Evolutionary conservation across 768 basidiomycete genomes (phyloP), one percentile per base, ranked within the genome.

Genomic region (Lentinula guzmanii): DNA sequence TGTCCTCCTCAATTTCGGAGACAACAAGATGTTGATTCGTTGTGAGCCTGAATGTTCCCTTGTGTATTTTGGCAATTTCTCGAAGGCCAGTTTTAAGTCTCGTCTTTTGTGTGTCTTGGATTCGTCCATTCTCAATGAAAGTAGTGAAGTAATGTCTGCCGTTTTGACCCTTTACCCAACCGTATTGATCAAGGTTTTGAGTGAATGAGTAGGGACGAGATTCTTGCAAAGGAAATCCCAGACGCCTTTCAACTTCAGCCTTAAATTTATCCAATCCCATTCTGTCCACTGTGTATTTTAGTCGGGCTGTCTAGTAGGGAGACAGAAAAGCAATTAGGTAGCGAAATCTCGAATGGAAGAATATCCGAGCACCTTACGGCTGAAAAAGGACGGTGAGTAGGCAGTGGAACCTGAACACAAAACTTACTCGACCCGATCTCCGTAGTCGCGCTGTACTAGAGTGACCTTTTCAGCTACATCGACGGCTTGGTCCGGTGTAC

Each of bases 201-300:
- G 92, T 86, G 72, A 99, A 98, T 35, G 80, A 74, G 79, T 81
- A 98, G 5, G 86, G 79, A 11, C 90, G 87, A 4, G 86, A 84
- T 15, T 93, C 87, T 50, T 75, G 78, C 11, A 99, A 80, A 48
- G 78, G 66, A 71, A 87, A 95, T 15, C 93, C 95, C 15, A 96
- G 85, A 16, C 86, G 88, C 63, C 86, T 83, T 79, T 98, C 96
- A 28, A 98, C 93, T 67, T 94, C 93, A 35, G 81, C 83, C 70
- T 88, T 92, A 83, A 96, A 99, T 58, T 72, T 79, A 50, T 89
- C 87, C 18, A 97, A 79, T 18, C 95, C 94, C 87, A 98, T 91
- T 50, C 93, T 87, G 74, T 99, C 97, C 67, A 99, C 83, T 18
- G 97, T 99, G 76, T 98, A 98, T 76, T 98, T 98, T 61, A 98